Evolutionary conservation across 1,139 yeast genomes (phyloP), one percentile per base, ranked within the genome.

Genomic region (Taphrina flavorubra): DNA sequence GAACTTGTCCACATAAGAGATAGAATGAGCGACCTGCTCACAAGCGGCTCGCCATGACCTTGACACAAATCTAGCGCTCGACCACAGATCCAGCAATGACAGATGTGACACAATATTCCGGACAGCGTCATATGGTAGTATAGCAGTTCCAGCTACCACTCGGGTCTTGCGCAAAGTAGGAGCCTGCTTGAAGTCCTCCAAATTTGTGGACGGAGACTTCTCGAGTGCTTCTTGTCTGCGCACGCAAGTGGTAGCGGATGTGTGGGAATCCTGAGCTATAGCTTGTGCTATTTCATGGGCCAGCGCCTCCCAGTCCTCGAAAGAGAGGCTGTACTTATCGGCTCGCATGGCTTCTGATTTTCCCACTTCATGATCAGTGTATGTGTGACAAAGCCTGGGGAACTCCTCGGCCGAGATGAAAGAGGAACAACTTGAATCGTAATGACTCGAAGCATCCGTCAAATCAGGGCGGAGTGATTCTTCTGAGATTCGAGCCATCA

Each of bases 401-500:
- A 16, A n/a, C 18, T 44, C 47, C 2, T 14, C 16, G 18, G 53
- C 36, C 11, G 53, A 7, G 13, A 49, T 34, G 20, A 49, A 49
- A 25, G 53, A 49, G 31, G 53, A 49, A n/a, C 53, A 49, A 34
- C 53, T 49, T n/a, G 53, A 49, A 25, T 25, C 53, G 20, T 49
- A 49, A 8, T 20, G 18, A 25, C 53, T 49, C 53, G 53, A 49
- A 20, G 53, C 36, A 49, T 49, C 53, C 36, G n/a, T 25, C 13
- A 20, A 20, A 18, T 49, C 53, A 20, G 34, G 53, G n/a, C 53
- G 31, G 2, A 20, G 16, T 31, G 42, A 34, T 20, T 53, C 58
- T 36, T 53, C 58, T 36, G 58, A 53, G 13, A 53, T 53, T 8
- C 58, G 58, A 16, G 20, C 42, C 58, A 53, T 36, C 18, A 37